Percentiles rank a stretch among this genome's conserved stretches.
Evolutionary conservation across 2,329 filamentous ascomycete species (phyloP).

Genomic region (Fusarium setosum): DNA sequence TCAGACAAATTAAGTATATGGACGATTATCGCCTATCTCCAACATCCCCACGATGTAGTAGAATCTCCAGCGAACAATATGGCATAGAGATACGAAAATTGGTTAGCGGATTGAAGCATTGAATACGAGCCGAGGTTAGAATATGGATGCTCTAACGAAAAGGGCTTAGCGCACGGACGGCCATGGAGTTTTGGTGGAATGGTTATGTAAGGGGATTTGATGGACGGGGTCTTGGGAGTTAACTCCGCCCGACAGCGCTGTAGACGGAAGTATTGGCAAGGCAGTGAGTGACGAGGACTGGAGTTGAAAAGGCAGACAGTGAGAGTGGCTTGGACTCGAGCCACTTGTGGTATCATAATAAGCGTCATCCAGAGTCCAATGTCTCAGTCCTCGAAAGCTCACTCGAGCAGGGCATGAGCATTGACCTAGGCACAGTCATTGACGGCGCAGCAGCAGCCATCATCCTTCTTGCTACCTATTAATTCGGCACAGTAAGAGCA

Average conservation of each 20-base stretch:
- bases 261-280: no score
- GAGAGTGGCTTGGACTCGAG: not conserved
- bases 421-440: not conserved
- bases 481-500: no score
- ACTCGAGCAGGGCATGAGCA: constrained; percentile 11
- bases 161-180: not conserved
- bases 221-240: no score
- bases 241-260: no score
- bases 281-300: no score
- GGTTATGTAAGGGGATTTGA: not conserved
- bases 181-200: not conserved
- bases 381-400: constrained; percentile 7
- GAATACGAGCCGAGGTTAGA: constrained; percentile 23
- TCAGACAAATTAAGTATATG: not conserved
- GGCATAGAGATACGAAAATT: constrained; percentile 7
- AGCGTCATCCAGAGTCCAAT: constrained; percentile 11
- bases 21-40: not conserved
- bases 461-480: no score
- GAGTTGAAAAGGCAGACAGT: no score
- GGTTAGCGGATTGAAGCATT: constrained; percentile 9
- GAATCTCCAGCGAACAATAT: not conserved
- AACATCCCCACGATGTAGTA: not conserved
- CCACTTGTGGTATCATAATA: not conserved
- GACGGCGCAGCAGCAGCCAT: no score
- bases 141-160: not conserved